Conservation (phyloP, 1,284 basidiomycete species). For the Boletus mariae region DNA sequence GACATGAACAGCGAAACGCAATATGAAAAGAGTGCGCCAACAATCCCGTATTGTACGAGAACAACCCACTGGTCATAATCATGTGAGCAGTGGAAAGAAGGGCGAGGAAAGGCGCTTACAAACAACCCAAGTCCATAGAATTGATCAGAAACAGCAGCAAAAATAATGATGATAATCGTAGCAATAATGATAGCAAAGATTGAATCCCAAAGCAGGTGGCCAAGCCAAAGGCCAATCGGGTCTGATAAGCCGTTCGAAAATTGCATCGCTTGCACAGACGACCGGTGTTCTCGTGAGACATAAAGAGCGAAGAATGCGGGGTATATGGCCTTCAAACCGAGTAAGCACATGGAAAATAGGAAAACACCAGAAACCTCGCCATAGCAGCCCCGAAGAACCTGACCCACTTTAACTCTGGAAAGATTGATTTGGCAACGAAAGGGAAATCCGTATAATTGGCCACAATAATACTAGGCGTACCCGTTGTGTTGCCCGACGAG, state of each 20-base stretch:
- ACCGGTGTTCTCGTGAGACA: slow-evolving; percentile 63
- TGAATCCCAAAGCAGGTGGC: slow-evolving; percentile 74
- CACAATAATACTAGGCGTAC: slow-evolving; percentile 46
- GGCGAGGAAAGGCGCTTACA: slow-evolving; percentile 37
- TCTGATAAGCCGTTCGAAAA: slow-evolving; percentile 73
- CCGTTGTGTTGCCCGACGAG: slow-evolving; percentile 35
- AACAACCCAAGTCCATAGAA: slow-evolving; percentile 70
- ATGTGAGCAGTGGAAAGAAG: background rate
- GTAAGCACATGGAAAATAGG: background rate
- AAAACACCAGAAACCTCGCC: slow-evolving; percentile 38
- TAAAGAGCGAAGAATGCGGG: slow-evolving; percentile 80
- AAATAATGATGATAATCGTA: slow-evolving; percentile 61
- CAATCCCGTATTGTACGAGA: slow-evolving; percentile 67
- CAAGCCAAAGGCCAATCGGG: slow-evolving; percentile 74
- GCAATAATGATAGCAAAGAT: slow-evolving; percentile 56
- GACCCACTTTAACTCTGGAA: too few relatives aligned
- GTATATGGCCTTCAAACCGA: slow-evolving; percentile 52
- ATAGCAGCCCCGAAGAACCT: slow-evolving; percentile 67
- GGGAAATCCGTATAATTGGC: slow-evolving; percentile 58
- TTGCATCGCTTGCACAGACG: slow-evolving; percentile 75
- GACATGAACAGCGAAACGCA: slow-evolving; percentile 58
- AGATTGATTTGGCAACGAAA: too few relatives aligned
- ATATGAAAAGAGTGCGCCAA: slow-evolving; percentile 66
- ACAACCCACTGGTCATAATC: slow-evolving; percentile 56
- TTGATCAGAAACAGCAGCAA: slow-evolving; percentile 53